Conservation (phyloP, 805 yeast genomes). For the Zygotorulaspora chibaensis region DNA sequence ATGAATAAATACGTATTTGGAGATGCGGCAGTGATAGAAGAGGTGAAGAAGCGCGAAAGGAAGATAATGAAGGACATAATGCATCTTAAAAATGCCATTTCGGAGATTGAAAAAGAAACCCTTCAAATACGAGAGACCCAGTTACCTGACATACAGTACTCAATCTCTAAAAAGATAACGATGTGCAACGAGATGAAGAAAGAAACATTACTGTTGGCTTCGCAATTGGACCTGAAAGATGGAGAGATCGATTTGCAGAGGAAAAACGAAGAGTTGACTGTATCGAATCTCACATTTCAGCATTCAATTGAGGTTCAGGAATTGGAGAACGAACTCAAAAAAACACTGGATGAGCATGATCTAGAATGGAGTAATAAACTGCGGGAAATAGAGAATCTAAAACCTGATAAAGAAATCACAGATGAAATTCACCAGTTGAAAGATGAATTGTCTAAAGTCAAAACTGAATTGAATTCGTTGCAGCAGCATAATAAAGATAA, state of each 20-base stretch:
- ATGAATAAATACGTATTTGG: conserved; percentile 31
- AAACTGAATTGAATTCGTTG: conserved; percentile 13
- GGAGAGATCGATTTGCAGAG: conserved; percentile 18
- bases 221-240: conserved; percentile 18
- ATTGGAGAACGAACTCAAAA: conserved; percentile 22
- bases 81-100: conserved; percentile 26
- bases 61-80: conserved; percentile 30
- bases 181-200: conserved; percentile 22
- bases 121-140: conserved; percentile 15
- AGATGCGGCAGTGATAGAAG: conserved; percentile 31
- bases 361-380: conserved; percentile 22
- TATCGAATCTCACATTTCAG: conserved; percentile 21
- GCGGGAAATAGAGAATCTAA: conserved; percentile 26
- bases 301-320: conserved; percentile 24
- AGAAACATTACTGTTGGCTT: conserved; percentile 18
- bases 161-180: conserved; percentile 21
- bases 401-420: conserved; percentile 31
- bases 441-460: conserved; percentile 20
- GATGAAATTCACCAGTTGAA: conserved; percentile 30
- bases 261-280: conserved; percentile 19
- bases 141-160: conserved; percentile 27
- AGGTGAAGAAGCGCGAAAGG: conserved; percentile 32
- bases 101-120: conserved; percentile 27
- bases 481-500: conserved; percentile 13
- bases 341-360: conserved; percentile 16